These are phyloP conservation scores for Globisporangium uncinulatum DNA, from an alignment of 352 stramenopile genomes.

Conservation along the genomic window DNA sequence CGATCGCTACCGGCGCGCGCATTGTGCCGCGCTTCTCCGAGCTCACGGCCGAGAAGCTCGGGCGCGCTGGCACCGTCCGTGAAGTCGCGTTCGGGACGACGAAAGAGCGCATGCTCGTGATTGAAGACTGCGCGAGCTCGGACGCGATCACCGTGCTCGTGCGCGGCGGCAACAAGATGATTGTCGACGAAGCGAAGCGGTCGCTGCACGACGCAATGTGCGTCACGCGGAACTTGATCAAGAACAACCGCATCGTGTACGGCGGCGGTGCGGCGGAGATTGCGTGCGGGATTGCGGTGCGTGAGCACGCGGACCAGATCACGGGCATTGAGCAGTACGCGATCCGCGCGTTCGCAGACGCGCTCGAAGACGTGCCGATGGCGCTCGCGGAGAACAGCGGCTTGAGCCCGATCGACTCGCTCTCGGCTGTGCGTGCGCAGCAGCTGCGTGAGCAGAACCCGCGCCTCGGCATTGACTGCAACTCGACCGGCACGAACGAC, in stretches of 20 bases:
- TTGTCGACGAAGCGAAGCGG: conserved; percentile 98
- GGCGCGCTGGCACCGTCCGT: conserved; percentile 90
- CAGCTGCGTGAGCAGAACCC: conserved; percentile 95
- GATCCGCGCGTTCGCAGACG: conserved; percentile 98
- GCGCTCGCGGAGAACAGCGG: conserved; percentile 99
- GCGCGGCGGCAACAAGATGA: conserved; percentile 99
- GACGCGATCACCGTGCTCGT: conserved; percentile 98
- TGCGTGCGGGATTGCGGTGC: conserved; percentile 95
- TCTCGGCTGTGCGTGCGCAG: conserved; percentile 95
- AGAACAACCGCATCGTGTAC: conserved; percentile 99
- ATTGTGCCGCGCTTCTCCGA: conserved; percentile 99
- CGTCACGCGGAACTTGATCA: conserved; percentile 99
- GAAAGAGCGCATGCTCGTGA: conserved; percentile 97
- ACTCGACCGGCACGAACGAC: conserved; percentile 90
- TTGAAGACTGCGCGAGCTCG: conserved; percentile 98
- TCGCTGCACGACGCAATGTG: conserved; percentile 99
- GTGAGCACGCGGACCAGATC: conserved; percentile 81
- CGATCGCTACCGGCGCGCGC: conserved; percentile 97
- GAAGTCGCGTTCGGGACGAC: conserved; percentile 98
- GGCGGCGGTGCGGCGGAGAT: conserved; percentile 97
- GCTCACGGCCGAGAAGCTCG: conserved; percentile 96
- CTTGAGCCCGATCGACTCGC: conserved; percentile 96
- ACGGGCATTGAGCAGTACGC: conserved; percentile 94
- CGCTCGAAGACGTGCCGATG: conserved; percentile 99
- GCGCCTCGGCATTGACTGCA: conserved; percentile 96